Percentiles rank a stretch among this genome's conserved stretches.
phyloP scores from a whole-genome alignment of 2,329 filamentous ascomycete species.

The Botrytis cinerea region DNA sequence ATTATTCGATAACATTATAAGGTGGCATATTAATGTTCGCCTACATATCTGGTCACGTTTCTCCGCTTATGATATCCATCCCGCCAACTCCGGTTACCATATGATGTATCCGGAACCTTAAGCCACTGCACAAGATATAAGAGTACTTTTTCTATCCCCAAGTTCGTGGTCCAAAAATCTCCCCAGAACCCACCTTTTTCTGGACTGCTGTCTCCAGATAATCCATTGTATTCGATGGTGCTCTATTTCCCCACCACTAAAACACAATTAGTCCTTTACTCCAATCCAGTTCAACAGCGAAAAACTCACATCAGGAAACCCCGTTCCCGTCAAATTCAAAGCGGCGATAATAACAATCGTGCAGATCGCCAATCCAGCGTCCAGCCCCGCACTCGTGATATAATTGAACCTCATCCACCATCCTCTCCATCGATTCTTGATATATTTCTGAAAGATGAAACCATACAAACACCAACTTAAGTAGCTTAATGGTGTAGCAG shows the following conservation, averaged over 20 bases:
- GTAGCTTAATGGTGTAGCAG: constrained; percentile 70
- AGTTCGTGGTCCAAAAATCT: constrained; percentile 29
- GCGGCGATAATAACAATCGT: constrained; percentile 72
- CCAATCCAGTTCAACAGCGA: background rate
- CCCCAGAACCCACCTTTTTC: constrained; percentile 27
- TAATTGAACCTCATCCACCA: constrained; percentile 84
- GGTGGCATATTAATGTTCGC: background rate
- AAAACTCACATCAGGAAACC: constrained; percentile 49
- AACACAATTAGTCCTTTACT: background rate
- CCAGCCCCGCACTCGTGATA: constrained; percentile 69
- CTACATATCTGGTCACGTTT: no score
- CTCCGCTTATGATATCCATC: background rate
- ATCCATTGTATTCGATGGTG: constrained; percentile 29
- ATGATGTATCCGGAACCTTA: background rate
- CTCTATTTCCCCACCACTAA: constrained; percentile 67
- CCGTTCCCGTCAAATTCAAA: constrained; percentile 60
- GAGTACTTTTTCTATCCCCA: background rate
- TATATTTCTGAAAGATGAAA: constrained; percentile 66
- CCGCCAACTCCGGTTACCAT: background rate
- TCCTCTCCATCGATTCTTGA: constrained; percentile 64
- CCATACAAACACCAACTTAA: constrained; percentile 68
- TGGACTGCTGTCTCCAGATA: constrained; percentile 29
- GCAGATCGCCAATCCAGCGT: constrained; percentile 66
- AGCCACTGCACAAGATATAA: background rate
- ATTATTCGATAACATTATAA: background rate